Base-by-base conservation (phyloP, 768 basidiomycete genomes). In the Hydnum rufescens region DNA sequence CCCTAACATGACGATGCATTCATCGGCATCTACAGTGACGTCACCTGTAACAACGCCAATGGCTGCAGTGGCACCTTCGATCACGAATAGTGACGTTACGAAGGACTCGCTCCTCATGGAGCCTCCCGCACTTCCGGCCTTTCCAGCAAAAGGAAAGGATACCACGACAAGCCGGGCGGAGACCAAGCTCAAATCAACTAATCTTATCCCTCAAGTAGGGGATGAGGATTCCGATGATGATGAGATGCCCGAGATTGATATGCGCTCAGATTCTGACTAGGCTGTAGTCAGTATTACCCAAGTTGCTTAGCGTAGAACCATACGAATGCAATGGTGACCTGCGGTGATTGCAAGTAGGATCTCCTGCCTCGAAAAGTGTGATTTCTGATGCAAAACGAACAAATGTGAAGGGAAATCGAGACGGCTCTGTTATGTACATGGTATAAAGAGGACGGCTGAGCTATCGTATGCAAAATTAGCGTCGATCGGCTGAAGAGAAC, bases 261-360 rank as follows among this genome's bases (percentile, higher is more conserved):
- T 85, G 68, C 77, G 72, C 36, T 87, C 85, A 1, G 85, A 88
- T 63, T 82, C 83, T 3, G 86, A 87, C 39, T 67, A 39, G 34
- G 19, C 34, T 8, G 8, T 8, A 39, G 34, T 39, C 19, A 39
- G 8, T 39, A 8, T 39, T 39, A 19, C 34, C 34, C 34, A 8
- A 39, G 34, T 19, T 19, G 34, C 34, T 39, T 19, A 39, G 34
- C 34, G 8, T 8, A 39, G 8, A 8, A 39, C 34, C 34, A 19
- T 19, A 39, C 34, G 34, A 39, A 39, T 39, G 34, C 34, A 39
- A 39, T 39, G 34, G 8, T 39, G 19, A 8, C 34, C 34, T 39
- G 8, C 19, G 19, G 8, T 19, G 19, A 8, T 19, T 39, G 8
- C 34, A 39, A 39, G 8, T 19, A 39, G 19, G 34, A 39, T 8